Base-by-base conservation (phyloP, 106 monocot genomes). In the Allium fistulosum region DNA sequence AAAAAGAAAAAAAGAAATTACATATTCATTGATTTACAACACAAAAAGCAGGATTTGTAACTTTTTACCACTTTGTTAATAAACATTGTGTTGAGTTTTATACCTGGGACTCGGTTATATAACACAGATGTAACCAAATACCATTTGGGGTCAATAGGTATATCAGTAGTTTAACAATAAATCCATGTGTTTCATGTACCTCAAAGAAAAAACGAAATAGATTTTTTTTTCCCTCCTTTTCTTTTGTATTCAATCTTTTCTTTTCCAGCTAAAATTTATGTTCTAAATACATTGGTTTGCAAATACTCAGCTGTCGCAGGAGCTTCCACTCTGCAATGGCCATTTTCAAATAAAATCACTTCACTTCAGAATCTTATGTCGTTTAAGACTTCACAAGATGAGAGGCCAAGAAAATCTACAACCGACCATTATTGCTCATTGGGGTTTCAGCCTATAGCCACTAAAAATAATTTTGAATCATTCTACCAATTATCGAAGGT, bases 331-430 rank as follows among this genome's bases (percentile, higher is more conserved):
- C 28, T 77, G 63, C 76, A 79, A 66, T 82, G 78, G 75, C 82
- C 87, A 17, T 85, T 80, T 66, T 71, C 82, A 12, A 80, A 57
- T 76, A 80, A 70, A 28, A 52, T 72, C 53, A 15, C 81, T 57
- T 12, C 70, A 14, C 15, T 76, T 61, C 83, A 80, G 52, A 79
- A 76, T 16, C 82, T 87, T 59, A 61, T 91, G 81, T 79, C 81
- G 6, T 84, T 77, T 78, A 82, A 78, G 67, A 45, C 69, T 26
- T 49, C 69, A 9, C 68, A 69, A 12, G 80, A 81, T 37, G 82
- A 78, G 49, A 79, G 52, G 51, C 26, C 53, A 7, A 77, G 62
- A 28, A 73, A 66, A 47, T 26, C 60, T 53, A 17, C 52, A 9
- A 67, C 62, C 45, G 82, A 76, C 69, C 81, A 82, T 51, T 69